Percentiles rank a stretch among this genome's conserved stretches.
Conservation (phyloP, 352 stramenopile species). For the Thraustotheca clavata region DNA sequence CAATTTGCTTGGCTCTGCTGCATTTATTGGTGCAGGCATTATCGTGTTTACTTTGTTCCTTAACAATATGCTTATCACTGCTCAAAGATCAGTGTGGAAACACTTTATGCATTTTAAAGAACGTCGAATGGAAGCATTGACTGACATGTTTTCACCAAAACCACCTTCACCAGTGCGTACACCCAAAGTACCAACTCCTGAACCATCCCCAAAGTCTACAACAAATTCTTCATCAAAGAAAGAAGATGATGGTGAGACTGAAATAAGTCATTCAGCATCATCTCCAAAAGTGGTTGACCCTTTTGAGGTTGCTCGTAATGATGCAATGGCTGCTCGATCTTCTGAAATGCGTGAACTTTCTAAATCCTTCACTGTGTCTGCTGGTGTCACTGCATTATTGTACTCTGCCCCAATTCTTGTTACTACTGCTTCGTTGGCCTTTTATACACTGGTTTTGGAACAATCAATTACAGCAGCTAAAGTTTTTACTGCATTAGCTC, state of each 20-base stretch:
- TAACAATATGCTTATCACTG: constrained; percentile 25
- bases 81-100: constrained; percentile 18
- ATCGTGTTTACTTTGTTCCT: constrained; percentile 40
- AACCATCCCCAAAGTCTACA: too few species aligned
- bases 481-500: constrained; percentile 24
- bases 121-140: constrained; percentile 31
- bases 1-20: constrained; percentile 20
- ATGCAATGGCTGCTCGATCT: background rate
- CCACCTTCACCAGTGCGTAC: background rate
- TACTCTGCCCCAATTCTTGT: constrained; percentile 26
- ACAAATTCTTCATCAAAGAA: constrained; percentile 4
- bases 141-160: constrained; percentile 27
- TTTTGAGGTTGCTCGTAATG: background rate
- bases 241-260: background rate
- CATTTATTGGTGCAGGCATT: constrained; percentile 29
- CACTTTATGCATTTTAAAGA: constrained; percentile 30
- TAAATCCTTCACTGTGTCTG: constrained; percentile 6
- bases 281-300: background rate
- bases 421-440: constrained; percentile 22
- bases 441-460: constrained; percentile 19
- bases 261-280: background rate
- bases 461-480: constrained; percentile 23
- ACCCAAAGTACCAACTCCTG: too few species aligned
- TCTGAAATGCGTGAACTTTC: constrained; percentile 9
- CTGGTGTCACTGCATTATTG: constrained; percentile 18